A percentile compares a stretch with the other conserved stretches of the same genome.
Evolutionary conservation across 805 yeast species (phyloP).

Genomic region (Wickerhamia fluorescens): DNA sequence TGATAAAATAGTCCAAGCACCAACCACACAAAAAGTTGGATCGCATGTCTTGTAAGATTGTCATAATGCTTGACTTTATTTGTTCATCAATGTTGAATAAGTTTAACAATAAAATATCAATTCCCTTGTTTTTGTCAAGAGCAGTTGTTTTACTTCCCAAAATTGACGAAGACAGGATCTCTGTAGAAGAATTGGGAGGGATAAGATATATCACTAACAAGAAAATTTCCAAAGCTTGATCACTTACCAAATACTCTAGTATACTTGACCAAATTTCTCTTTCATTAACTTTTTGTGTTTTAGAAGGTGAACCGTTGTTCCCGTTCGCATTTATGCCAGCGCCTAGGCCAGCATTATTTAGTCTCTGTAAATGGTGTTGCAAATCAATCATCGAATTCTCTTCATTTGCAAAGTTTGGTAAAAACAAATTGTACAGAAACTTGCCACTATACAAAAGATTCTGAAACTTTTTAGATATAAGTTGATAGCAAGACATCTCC

Average conservation of each 20-base stretch:
- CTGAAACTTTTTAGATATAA: slow-evolving; percentile 29
- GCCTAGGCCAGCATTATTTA: slow-evolving; percentile 12
- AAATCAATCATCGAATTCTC: slow-evolving; percentile 36
- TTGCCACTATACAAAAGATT: slow-evolving; percentile 23
- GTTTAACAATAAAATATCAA: slow-evolving; percentile 34
- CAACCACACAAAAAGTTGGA: slow-evolving; percentile 40
- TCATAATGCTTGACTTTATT: slow-evolving; percentile 31
- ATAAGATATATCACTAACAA: slow-evolving; percentile 33
- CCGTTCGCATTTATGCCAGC: slow-evolving; percentile 5
- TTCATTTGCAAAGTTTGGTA: slow-evolving; percentile 34
- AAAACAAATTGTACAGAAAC: slow-evolving; percentile 24
- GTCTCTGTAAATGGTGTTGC: slow-evolving; percentile 34
- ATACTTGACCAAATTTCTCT: slow-evolving; percentile 37
- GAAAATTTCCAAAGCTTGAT: slow-evolving; percentile 33
- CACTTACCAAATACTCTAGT: slow-evolving; percentile 35
- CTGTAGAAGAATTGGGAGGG: slow-evolving; percentile 34
- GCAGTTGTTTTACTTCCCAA: slow-evolving; percentile 36
- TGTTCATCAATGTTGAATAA: slow-evolving; percentile 35
- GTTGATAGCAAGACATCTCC: slow-evolving; percentile 36
- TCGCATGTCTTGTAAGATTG: slow-evolving; percentile 37
- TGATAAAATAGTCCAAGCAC: slow-evolving; percentile 32
- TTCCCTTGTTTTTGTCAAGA: slow-evolving; percentile 39
- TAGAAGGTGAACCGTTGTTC: slow-evolving; percentile 1
- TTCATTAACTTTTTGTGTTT: slow-evolving; percentile 15
- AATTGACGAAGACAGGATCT: slow-evolving; percentile 28